Evolutionary conservation across 352 stramenopile genomes (phyloP), one percentile per base, ranked within the genome.

Genomic region (Thalassiosira delicatula): DNA sequence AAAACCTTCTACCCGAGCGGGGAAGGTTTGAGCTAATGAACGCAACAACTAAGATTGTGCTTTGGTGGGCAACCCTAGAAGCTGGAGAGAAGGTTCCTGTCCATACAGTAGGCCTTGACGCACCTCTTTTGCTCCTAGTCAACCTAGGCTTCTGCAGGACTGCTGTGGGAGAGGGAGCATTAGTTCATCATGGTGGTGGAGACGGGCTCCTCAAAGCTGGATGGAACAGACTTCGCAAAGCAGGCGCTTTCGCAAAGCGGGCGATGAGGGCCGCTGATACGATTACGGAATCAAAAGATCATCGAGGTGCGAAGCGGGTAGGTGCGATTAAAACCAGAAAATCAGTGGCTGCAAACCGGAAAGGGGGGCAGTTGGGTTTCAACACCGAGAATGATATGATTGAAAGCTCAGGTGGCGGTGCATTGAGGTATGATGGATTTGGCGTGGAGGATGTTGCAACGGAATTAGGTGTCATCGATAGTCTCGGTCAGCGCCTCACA

Each of bases 11-110:
- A 54, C 93, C 94, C 42, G 83, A 94, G 77, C 67, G 61, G 25
- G 93, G 90, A 51, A 78, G 84, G 35, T 96, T 96, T 83, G 92
- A 96, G 84, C 75, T 97, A 0, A 94, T 95, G 83, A 85, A 96
- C 85, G 90, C 92, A 27, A 85, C 81, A 8, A 88, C 69, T 40
- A 88, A 84, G 53, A 91, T 69, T 40, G 84, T 95, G 1, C 56
- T 96, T 17, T 96, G 94, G 94, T 95, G 88, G 83, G 82, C 75
- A 14, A 83, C 83, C 70, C 68, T 95, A 21, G 70, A 92, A 66
- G 82, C 91, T 60, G 90, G 91, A 49, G 83, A 94, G 77, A 87
- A 80, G 56, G 59, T 93, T 19, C 65, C 90, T 33, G 83, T 96
- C 21, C 88, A 96, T 66, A 93, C 87, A 29, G 91, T 96, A 53